A percentile compares a stretch with the other conserved stretches of the same genome.
phyloP scores from a whole-genome alignment of 1,284 basidiomycete genomes.

The Heterobasidion parviporum region DNA sequence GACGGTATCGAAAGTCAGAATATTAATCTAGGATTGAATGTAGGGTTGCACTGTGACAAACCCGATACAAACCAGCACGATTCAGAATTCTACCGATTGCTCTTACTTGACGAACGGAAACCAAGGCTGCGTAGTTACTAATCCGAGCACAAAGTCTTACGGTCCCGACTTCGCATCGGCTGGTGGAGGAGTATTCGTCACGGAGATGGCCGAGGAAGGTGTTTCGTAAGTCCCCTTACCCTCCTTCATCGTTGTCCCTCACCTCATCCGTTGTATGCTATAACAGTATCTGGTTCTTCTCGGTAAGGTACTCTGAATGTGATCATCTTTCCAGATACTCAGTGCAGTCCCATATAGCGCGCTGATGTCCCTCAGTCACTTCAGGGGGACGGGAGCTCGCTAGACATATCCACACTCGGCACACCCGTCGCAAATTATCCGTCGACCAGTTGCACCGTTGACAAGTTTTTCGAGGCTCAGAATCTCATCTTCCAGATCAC shows the following conservation, averaged over 20 bases:
- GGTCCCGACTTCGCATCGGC: conserved; percentile 55
- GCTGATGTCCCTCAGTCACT: conserved; percentile 48
- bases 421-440: conserved; percentile 65
- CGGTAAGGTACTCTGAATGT: conserved; percentile 7
- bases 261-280: background rate
- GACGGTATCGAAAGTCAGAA: background rate
- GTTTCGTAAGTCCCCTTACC: conserved; percentile 23
- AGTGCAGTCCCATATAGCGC: conserved; percentile 20
- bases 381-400: conserved; percentile 39
- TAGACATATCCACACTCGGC: conserved; percentile 62
- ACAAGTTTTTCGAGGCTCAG: conserved; percentile 56
- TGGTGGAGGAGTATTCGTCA: conserved; percentile 67
- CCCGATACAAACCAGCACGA: conserved; percentile 40
- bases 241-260: background rate
- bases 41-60: conserved; percentile 45
- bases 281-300: conserved; percentile 68
- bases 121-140: conserved; percentile 53
- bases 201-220: conserved; percentile 56
- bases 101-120: conserved; percentile 44
- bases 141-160: conserved; percentile 47
- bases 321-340: background rate
- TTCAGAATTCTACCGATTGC: conserved; percentile 56
- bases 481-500: conserved; percentile 69
- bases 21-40: conserved; percentile 8
- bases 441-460: conserved; percentile 47